Base-by-base conservation (phyloP, 2,329 filamentous ascomycete genomes). In the Emericellopsis atlantica region DNA sequence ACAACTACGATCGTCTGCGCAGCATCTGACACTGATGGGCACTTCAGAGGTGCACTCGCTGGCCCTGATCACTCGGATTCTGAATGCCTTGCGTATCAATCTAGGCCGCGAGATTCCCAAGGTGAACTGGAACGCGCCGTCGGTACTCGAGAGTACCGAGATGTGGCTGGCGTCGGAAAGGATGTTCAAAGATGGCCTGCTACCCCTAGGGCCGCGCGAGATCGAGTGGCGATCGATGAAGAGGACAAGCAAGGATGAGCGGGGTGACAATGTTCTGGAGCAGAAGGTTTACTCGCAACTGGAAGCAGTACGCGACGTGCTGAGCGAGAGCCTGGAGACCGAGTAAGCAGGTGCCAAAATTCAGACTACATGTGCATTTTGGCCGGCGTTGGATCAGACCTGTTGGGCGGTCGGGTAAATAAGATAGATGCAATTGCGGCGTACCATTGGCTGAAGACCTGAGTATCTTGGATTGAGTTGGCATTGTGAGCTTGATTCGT, bases 1-100 rank as follows among this genome's bases (percentile, higher is more conserved):
- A 12, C 59, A 62, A 16, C 57, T 68, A 16, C 55, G 59, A 36
- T 60, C 72, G 22, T 60, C 67, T n/a, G 61, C 67, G 10, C 72
- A 76, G n/a, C 79, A 77, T 44, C 71, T 95, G 37, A 86, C 84
- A 2, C 68, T 93, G 5, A 66, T 81, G 24, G 74, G 83, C 37
- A 81, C 84, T 4, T 80, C 78, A 0, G 89, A 95, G 61, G 74
- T 81, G 4, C 84, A 93, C 55, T 84, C 80, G 2, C 70, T 95
- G 11, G 76, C 84, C 3, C 72, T 95, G 12, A 72, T 95, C 44
- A 79, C 76, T 0, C 72, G 75, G 36, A 81, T 95, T 6, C 65
- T 96, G 4, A 72, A 74, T 6, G 74, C 73, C 7, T 75, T 86
- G 52, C 72, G 76, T 15, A 72, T 54, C 53, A 76, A 67, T 40